These are phyloP conservation scores for Pythium dissimile DNA, from an alignment of 352 stramenopile species.

Conservation along the genomic window DNA sequence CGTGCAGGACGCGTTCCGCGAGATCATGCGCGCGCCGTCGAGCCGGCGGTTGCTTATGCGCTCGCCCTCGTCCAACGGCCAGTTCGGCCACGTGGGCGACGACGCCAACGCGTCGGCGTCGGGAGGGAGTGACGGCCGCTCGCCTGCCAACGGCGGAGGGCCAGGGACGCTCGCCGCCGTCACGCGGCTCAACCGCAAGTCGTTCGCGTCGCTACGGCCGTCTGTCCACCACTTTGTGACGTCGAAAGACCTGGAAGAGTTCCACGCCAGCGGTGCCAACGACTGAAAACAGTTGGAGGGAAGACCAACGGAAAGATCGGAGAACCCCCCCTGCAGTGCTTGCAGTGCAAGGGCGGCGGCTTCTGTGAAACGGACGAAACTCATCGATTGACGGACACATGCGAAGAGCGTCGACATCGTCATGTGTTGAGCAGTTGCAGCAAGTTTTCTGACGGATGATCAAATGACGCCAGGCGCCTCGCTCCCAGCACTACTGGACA, in stretches of 20 bases:
- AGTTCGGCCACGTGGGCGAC: not conserved
- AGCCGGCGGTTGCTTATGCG: slow-evolving; percentile 13
- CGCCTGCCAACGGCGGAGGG: not conserved
- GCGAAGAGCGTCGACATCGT: no score
- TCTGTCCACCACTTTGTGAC: slow-evolving; percentile 63
- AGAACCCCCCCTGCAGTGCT: no score
- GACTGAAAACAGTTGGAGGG: no score
- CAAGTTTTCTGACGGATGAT: no score
- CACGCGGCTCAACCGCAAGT: slow-evolving; percentile 17
- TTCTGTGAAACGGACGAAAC: no score
- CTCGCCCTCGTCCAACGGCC: not conserved
- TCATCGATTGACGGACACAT: no score
- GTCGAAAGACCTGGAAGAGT: slow-evolving; percentile 55
- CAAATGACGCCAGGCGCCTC: no score
- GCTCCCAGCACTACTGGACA: no score
- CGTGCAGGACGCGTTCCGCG: slow-evolving; percentile 45
- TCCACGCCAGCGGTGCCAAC: slow-evolving; percentile 33
- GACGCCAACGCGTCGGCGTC: not conserved
- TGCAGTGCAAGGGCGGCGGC: no score
- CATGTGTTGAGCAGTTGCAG: no score
- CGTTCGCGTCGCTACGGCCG: slow-evolving; percentile 17
- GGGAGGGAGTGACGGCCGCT: not conserved
- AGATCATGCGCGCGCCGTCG: slow-evolving; percentile 31
- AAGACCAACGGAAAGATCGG: no score
- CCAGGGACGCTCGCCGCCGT: not conserved